Base-by-base conservation (phyloP, 805 yeast genomes). In the Candida takata region DNA sequence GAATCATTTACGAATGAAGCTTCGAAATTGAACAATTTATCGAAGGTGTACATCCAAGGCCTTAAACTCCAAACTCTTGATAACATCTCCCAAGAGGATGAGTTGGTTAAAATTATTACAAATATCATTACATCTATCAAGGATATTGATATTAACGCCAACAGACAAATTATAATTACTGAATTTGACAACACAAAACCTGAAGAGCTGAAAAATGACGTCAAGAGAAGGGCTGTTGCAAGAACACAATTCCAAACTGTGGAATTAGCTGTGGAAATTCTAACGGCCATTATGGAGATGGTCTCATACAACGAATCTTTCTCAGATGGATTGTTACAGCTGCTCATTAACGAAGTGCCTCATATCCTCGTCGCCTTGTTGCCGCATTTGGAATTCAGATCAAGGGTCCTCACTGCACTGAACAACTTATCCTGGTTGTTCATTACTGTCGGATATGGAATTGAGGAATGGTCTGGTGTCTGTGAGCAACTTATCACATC, bases 281-380 rank as follows among this genome's bases (percentile, higher is more conserved):
- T 85, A 17, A 76, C 96, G 1, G 82, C 88, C 1, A 64, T 79
- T 6, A 70, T 82, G 47, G 96, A 87, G 55, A 58, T 64, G 20
- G 47, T 67, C 8, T 72, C 74, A 8, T 45, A 30, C 27, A 20
- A 30, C 10, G 21, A 30, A 4, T 23, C 15, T 8, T 24, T 68
- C 8, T 72, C 74, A 7, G 44, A 58, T 20, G 31, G 18, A 33
- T 43, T 32, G 42, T 42, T 14, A 29, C 41, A 24, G 38, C 58
- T 19, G 13, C 46, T 9, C 38, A 45, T 8, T 33, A 48, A 11
- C 29, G 49, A 13, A 40, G 38, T 62, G 12, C 62, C 67, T 5
- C 48, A 49, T 9, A 52, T 65, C 15, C 60, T 79, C 18, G 47
- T 60, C 13, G 66, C 67, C 27, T 56, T 73, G 34, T 51, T 63